Percentiles rank a stretch among this genome's conserved stretches.
These are phyloP conservation scores for Melastoma candidum DNA, from an alignment of 441 rosid species.

Conservation along the genomic window DNA sequence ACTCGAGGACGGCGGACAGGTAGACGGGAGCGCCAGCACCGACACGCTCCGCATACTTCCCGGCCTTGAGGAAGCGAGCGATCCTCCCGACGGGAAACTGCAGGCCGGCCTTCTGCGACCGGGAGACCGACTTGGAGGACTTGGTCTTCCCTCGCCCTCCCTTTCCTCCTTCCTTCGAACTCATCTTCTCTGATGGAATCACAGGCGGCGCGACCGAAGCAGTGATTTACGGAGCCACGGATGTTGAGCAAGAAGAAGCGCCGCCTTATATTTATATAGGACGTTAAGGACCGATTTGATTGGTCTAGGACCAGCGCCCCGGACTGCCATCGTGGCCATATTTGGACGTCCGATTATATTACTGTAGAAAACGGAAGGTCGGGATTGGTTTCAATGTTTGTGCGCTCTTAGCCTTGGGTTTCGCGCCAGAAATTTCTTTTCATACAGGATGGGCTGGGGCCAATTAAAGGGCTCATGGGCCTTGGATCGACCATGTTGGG, in stretches of 20 bases:
- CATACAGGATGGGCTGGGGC: too few relatives aligned
- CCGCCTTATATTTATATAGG: not conserved
- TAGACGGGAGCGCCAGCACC: conserved; percentile 20
- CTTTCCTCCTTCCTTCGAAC: conserved; percentile 5
- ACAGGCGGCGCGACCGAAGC: too few relatives aligned
- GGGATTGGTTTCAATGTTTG: not conserved
- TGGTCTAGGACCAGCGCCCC: not conserved
- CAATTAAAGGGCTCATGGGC: too few relatives aligned
- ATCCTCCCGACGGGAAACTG: conserved; percentile 20
- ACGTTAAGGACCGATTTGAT: not conserved
- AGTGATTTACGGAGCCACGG: not conserved
- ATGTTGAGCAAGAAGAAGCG: too few relatives aligned
- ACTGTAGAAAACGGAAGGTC: too few relatives aligned
- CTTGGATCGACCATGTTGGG: too few relatives aligned
- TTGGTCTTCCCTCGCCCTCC: conserved; percentile 8
- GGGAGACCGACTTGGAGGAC: conserved; percentile 10
- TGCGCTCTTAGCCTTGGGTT: too few relatives aligned
- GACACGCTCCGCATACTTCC: conserved; percentile 18
- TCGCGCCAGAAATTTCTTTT: too few relatives aligned
- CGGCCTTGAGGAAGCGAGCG: conserved; percentile 19
- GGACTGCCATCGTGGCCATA: conserved; percentile 4
- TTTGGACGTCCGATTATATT: too few relatives aligned
- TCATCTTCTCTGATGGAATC: not conserved
- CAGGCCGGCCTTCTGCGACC: conserved; percentile 13
- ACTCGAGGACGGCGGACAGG: conserved; percentile 17